Percentiles rank a stretch among this genome's conserved stretches.
Evolutionary conservation across 139 green algal species (phyloP).

Genomic region (Chlamydomonas incerta): DNA sequence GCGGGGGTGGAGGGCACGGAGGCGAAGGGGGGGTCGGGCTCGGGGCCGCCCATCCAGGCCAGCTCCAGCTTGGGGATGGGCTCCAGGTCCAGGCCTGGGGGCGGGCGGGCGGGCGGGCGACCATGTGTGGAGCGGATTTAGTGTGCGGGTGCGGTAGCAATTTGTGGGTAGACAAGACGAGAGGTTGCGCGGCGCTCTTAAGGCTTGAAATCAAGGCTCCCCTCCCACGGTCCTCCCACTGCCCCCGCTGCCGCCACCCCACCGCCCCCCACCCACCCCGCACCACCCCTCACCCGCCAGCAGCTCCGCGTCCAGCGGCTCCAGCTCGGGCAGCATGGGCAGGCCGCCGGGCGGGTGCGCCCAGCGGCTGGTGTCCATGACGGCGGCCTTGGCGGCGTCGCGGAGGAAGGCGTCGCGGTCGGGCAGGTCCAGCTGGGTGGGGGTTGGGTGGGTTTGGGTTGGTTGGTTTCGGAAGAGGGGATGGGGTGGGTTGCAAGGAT

Average conservation of each 20-base stretch:
- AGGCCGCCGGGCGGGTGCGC: conserved; percentile 11
- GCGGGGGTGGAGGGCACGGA: conserved; percentile 42
- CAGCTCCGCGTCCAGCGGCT: conserved; percentile 7
- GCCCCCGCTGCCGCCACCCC: background rate
- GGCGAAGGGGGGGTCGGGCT: conserved; percentile 54
- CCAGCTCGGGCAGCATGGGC: conserved; percentile 24
- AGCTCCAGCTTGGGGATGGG: conserved; percentile 56
- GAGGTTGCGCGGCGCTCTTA: no score
- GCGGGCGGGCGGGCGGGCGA: background rate
- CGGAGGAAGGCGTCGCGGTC: background rate
- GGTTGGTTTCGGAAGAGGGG: no score
- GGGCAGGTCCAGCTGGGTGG: conserved; percentile 24
- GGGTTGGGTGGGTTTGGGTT: no score
- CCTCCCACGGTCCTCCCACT: background rate
- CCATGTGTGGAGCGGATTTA: no score
- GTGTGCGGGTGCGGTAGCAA: no score
- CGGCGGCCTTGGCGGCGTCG: background rate
- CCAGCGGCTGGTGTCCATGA: conserved; percentile 24
- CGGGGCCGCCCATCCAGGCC: conserved; percentile 54
- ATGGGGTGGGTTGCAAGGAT: no score
- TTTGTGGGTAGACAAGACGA: background rate
- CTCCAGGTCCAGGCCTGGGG: conserved; percentile 48
- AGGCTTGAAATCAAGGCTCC: no score
- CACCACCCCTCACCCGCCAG: background rate
- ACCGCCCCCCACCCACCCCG: background rate